Conservation (phyloP, 768 basidiomycete genomes). For the Hericium erinaceus region DNA sequence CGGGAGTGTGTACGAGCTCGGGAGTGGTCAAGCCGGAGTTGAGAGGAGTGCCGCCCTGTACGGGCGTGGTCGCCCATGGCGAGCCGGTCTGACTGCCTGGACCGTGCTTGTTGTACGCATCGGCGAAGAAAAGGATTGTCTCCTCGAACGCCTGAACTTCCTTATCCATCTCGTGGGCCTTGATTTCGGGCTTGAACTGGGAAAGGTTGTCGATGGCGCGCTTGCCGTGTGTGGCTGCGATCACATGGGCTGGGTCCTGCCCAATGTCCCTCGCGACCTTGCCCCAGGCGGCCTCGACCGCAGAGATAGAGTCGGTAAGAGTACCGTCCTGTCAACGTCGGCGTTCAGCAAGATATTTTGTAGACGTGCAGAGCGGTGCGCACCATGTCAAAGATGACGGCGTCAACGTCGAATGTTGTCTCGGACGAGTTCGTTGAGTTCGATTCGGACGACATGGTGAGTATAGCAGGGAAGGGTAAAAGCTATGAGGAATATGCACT, state of each 20-base stretch:
- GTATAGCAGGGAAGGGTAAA: too few relatives aligned
- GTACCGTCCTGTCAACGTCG: constrained; percentile 45
- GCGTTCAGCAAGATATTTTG: constrained; percentile 14
- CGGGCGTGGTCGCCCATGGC: constrained; percentile 18
- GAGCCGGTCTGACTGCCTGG: constrained; percentile 18
- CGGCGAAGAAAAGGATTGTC: constrained; percentile 56
- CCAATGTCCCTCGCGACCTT: constrained; percentile 63
- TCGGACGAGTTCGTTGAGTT: neutral
- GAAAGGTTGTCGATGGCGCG: constrained; percentile 68
- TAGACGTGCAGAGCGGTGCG: constrained; percentile 7
- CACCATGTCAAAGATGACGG: constrained; percentile 64
- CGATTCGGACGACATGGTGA: neutral
- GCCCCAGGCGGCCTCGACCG: constrained; percentile 70
- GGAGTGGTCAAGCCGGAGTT: constrained; percentile 7
- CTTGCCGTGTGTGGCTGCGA: constrained; percentile 71
- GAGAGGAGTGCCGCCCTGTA: constrained; percentile 25
- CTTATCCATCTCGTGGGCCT: constrained; percentile 44
- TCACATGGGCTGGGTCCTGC: constrained; percentile 55
- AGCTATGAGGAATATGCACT: neutral
- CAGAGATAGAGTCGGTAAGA: constrained; percentile 63
- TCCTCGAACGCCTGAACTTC: constrained; percentile 55
- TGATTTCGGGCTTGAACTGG: constrained; percentile 49
- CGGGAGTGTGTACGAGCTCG: constrained; percentile 20
- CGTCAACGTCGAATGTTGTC: constrained; percentile 38
- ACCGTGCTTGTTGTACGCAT: constrained; percentile 40